Conservation (phyloP, 352 stramenopile genomes). For the Globisporangium carolinianum region DNA sequence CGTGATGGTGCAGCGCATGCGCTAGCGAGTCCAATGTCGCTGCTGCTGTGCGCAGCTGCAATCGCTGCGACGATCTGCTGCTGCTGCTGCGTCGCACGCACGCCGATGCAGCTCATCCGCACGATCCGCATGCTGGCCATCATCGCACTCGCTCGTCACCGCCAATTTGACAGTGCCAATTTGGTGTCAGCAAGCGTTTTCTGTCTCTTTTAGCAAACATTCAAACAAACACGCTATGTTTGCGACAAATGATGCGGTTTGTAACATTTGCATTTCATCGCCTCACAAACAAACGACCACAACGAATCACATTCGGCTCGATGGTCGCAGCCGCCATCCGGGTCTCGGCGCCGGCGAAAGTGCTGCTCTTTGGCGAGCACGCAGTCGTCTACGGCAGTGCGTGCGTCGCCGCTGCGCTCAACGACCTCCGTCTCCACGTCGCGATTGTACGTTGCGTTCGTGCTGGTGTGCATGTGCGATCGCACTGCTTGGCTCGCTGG, state of each 20-base stretch:
- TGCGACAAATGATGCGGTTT: too few species aligned
- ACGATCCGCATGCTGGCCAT: too few species aligned
- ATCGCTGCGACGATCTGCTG: not conserved
- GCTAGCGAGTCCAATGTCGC: not conserved
- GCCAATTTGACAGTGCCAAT: too few species aligned
- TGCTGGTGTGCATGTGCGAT: not conserved
- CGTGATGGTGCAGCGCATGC: not conserved
- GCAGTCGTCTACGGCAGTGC: constrained; percentile 85
- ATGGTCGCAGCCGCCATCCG: constrained; percentile 14
- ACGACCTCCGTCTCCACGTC: constrained; percentile 76
- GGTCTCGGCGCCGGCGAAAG: constrained; percentile 81
- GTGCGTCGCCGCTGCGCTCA: constrained; percentile 76
- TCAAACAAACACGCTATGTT: too few species aligned
- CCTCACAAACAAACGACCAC: too few species aligned
- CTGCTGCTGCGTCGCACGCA: not conserved
- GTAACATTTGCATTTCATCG: too few species aligned
- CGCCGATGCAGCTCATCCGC: too few species aligned
- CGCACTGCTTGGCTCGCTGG: too few species aligned
- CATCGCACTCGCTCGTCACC: too few species aligned
- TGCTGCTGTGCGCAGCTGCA: not conserved
- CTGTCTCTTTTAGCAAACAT: too few species aligned
- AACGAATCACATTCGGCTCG: not conserved
- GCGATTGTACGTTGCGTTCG: constrained; percentile 52
- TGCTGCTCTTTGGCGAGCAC: constrained; percentile 88
- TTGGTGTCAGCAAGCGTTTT: too few species aligned